Conservation (phyloP, 2,329 filamentous ascomycete genomes). For the Aaosphaeria arxii region DNA sequence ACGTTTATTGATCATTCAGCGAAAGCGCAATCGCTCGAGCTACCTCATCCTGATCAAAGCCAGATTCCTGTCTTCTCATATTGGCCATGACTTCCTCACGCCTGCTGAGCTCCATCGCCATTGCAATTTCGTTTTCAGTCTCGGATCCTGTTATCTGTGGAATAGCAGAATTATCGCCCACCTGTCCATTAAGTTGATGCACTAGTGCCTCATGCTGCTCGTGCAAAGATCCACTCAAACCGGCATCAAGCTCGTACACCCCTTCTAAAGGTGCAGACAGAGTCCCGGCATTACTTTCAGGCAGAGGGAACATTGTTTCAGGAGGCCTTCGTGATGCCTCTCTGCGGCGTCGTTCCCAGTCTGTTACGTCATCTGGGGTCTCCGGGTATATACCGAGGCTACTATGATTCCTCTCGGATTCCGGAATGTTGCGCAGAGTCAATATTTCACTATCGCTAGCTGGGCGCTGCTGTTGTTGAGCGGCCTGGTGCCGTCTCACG, state of each 20-base stretch:
- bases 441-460: background rate
- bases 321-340: slow-evolving; percentile 2
- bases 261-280: background rate
- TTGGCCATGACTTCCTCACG: background rate
- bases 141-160: background rate
- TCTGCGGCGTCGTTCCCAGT: slow-evolving; percentile 5
- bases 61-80: too few relatives aligned
- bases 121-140: background rate
- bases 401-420: background rate
- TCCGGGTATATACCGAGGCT: slow-evolving; percentile 1
- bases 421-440: background rate
- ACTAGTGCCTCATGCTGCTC: background rate
- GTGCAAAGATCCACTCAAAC: background rate
- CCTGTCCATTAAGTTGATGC: background rate
- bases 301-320: background rate
- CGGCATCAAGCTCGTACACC: background rate
- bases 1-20: too few relatives aligned
- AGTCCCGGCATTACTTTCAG: background rate
- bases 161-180: background rate
- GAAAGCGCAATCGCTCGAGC: too few relatives aligned
- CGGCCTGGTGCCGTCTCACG: background rate
- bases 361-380: background rate
- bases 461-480: background rate
- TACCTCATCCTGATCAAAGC: too few relatives aligned
- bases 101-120: background rate